A percentile compares a stretch with the other conserved stretches of the same genome.
Evolutionary conservation across 768 basidiomycete genomes (phyloP).

Genomic region (Pleurotus salmoneostramineus): DNA sequence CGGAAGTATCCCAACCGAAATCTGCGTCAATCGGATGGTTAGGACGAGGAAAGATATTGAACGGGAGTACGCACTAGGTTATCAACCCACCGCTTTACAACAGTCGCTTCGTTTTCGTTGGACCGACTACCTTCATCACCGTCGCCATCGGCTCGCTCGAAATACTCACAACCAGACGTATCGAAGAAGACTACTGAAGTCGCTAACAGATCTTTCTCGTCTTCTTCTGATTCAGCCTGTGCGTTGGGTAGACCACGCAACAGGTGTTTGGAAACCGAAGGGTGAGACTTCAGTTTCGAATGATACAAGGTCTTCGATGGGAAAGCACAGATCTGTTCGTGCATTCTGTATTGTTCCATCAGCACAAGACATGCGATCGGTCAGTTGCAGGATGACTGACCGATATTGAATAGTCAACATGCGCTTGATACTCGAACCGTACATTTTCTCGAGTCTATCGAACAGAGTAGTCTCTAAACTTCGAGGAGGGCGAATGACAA

Average conservation of each 20-base stretch:
- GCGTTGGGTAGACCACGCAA: constrained; percentile 66
- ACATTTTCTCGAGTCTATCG: constrained; percentile 86
- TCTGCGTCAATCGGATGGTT: background rate
- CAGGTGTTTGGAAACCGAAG: constrained; percentile 67
- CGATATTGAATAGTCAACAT: constrained; percentile 91
- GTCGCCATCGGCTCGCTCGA: constrained; percentile 74
- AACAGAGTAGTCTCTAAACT: constrained; percentile 89
- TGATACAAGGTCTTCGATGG: constrained; percentile 82
- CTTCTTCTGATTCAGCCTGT: constrained; percentile 51
- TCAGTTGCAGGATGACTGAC: constrained; percentile 29
- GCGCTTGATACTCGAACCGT: constrained; percentile 76
- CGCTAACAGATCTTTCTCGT: constrained; percentile 65
- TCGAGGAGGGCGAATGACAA: constrained; percentile 50
- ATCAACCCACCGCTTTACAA: constrained; percentile 81
- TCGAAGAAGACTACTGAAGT: constrained; percentile 91
- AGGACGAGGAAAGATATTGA: background rate
- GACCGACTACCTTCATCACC: constrained; percentile 87
- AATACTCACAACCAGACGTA: constrained; percentile 92
- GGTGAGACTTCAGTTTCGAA: constrained; percentile 63
- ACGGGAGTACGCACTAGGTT: constrained; percentile 49
- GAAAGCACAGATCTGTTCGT: constrained; percentile 78
- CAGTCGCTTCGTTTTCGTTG: constrained; percentile 92
- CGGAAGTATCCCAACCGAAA: constrained; percentile 25
- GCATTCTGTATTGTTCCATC: constrained; percentile 58
- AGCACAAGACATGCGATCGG: background rate